These are phyloP conservation scores for Macaranga tanarius DNA, from an alignment of 441 rosid genomes.

Conservation along the genomic window DNA sequence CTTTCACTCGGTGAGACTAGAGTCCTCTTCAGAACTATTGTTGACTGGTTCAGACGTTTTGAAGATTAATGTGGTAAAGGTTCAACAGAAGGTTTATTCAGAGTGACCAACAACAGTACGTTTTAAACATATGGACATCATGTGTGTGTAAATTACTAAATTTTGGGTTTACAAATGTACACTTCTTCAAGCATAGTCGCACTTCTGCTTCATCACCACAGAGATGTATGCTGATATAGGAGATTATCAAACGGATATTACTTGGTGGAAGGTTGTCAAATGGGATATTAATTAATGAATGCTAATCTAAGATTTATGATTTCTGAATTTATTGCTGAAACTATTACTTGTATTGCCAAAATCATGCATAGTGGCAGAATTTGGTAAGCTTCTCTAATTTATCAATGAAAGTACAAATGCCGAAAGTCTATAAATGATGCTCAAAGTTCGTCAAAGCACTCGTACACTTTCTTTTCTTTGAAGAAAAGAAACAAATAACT, in stretches of 20 bases:
- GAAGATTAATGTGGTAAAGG: conserved; percentile 40
- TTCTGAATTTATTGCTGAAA: too few relatives aligned
- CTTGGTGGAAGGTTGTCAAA: too few relatives aligned
- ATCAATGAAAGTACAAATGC: conserved; percentile 3
- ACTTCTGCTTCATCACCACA: neutral
- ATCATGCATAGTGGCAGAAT: neutral
- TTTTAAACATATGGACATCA: neutral
- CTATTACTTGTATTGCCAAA: too few relatives aligned
- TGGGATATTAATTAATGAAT: too few relatives aligned
- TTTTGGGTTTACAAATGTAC: neutral
- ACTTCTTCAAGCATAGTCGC: neutral
- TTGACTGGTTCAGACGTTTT: conserved; percentile 65
- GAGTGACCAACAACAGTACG: neutral
- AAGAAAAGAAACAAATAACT: conserved; percentile 7
- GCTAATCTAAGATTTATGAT: too few relatives aligned
- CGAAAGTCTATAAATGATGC: neutral
- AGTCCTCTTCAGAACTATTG: conserved; percentile 63
- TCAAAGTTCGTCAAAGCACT: neutral
- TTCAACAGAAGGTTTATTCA: neutral
- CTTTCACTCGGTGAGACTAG: conserved; percentile 68
- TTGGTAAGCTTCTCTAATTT: neutral
- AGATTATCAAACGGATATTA: neutral
- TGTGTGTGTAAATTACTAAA: neutral
- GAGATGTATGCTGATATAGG: neutral
- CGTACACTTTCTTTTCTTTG: neutral